Evolutionary conservation across 163 green algal species (phyloP).

Genomic region (Scenedesmus sp.): DNA sequence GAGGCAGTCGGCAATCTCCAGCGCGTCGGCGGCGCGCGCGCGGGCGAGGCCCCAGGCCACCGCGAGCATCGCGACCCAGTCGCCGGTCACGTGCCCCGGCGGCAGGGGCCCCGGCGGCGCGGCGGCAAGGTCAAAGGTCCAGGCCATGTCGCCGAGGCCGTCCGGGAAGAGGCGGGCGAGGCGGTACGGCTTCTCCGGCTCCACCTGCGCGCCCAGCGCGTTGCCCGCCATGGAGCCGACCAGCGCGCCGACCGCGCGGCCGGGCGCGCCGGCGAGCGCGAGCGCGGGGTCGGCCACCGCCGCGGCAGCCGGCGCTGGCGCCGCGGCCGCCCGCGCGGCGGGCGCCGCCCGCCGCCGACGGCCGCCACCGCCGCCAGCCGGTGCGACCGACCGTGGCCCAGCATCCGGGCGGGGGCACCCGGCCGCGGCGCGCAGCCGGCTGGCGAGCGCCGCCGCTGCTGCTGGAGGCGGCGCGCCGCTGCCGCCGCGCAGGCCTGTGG

Average conservation of each 20-base stretch:
- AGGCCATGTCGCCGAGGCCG: conserved; percentile 22
- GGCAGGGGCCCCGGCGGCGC: conserved; percentile 26
- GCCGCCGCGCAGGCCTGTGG: too few species aligned
- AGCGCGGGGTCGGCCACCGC: conserved; percentile 10
- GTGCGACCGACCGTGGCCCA: too few species aligned
- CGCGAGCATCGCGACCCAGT: conserved; percentile 27
- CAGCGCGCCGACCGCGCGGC: conserved; percentile 9
- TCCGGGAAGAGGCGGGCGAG: conserved; percentile 35
- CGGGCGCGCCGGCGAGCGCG: background rate
- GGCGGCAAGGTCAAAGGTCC: conserved; percentile 8
- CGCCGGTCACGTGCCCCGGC: conserved; percentile 19
- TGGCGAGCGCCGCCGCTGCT: too few species aligned
- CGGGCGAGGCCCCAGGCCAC: conserved; percentile 3
- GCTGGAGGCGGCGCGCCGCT: too few species aligned
- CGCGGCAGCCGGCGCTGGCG: background rate
- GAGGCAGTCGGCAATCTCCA: conserved; percentile 10
- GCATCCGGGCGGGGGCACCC: too few species aligned
- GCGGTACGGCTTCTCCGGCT: conserved; percentile 38
- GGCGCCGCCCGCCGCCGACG: too few species aligned
- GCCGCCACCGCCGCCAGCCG: too few species aligned
- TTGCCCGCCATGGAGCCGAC: conserved; percentile 38
- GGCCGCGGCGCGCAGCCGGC: too few species aligned
- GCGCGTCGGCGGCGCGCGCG: background rate
- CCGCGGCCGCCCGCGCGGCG: too few species aligned
- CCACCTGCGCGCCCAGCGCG: conserved; percentile 32